A percentile compares a stretch with the other conserved stretches of the same genome.
These are phyloP conservation scores for Mycena filopes DNA, from an alignment of 768 basidiomycete species.

Conservation along the genomic window DNA sequence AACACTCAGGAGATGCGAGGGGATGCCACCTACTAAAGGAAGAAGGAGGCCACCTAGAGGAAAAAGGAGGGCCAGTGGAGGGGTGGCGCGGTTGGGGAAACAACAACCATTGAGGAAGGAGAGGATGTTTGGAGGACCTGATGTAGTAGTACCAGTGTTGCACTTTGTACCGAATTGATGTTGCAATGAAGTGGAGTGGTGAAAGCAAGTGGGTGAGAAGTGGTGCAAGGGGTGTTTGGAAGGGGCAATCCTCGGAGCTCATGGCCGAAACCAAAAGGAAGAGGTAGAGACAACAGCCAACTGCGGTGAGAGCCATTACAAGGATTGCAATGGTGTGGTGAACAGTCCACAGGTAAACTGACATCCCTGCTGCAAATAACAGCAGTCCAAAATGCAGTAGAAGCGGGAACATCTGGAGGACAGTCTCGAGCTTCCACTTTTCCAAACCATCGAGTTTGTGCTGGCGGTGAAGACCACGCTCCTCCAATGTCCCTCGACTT, in stretches of 20 bases:
- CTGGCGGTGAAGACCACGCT: conserved; percentile 1
- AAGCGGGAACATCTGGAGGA: not conserved
- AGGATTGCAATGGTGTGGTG: not conserved
- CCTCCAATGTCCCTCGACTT: not conserved
- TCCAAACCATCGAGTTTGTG: not conserved
- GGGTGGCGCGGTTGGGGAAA: too few species aligned
- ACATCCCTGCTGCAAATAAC: not conserved
- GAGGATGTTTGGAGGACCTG: too few species aligned
- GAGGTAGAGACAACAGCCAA: not conserved
- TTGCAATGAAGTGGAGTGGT: not conserved
- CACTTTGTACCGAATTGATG: too few species aligned
- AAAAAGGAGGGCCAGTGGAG: too few species aligned
- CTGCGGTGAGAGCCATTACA: not conserved
- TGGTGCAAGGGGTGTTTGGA: too few species aligned
- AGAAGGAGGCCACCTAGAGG: too few species aligned
- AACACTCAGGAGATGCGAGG: not conserved
- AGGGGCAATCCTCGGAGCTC: too few species aligned
- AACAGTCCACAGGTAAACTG: not conserved
- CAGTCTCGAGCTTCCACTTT: not conserved
- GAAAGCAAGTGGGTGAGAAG: too few species aligned
- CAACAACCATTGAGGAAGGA: too few species aligned
- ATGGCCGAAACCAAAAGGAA: too few species aligned
- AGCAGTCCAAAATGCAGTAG: conserved; percentile 2
- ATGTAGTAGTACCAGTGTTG: too few species aligned
- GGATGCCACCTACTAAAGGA: not conserved